Conservation (phyloP, 2,329 filamentous ascomycete species). For the Fusarium sterilihyphosum region DNA sequence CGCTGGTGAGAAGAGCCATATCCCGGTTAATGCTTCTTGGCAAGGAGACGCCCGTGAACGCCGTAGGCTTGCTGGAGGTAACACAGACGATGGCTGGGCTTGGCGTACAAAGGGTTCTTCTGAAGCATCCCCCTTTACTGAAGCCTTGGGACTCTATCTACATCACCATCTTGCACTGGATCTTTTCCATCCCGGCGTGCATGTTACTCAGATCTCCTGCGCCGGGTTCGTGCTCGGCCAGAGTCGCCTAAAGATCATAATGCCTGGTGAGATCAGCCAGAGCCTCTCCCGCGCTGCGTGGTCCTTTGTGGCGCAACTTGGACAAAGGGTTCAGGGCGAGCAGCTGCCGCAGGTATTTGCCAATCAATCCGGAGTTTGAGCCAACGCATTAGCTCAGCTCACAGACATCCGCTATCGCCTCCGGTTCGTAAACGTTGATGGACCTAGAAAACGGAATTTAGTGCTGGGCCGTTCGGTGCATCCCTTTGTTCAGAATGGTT, state of each 20-base stretch:
- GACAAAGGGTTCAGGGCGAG: slow-evolving; percentile 47
- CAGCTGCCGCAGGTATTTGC: slow-evolving; percentile 40
- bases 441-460: background rate
- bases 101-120: slow-evolving; percentile 52
- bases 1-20: slow-evolving; percentile 47
- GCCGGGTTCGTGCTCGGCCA: slow-evolving; percentile 66
- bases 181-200: slow-evolving; percentile 65
- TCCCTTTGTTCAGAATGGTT: background rate
- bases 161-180: slow-evolving; percentile 64
- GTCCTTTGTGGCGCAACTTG: slow-evolving; percentile 51
- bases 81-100: slow-evolving; percentile 63
- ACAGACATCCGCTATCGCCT: background rate
- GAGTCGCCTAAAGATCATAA: slow-evolving; percentile 59
- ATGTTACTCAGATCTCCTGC: slow-evolving; percentile 63
- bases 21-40: slow-evolving; percentile 35
- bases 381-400: background rate
- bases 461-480: background rate
- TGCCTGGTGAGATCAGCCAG: slow-evolving; percentile 44
- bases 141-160: slow-evolving; percentile 61
- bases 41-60: slow-evolving; percentile 51
- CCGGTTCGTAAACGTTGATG: background rate
- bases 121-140: slow-evolving; percentile 55
- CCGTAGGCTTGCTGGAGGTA: slow-evolving; percentile 57
- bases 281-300: slow-evolving; percentile 49
- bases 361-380: slow-evolving; percentile 26